Evolutionary conservation across 768 basidiomycete genomes (phyloP), one percentile per base, ranked within the genome.

Genomic region (Boletus rex-veris): DNA sequence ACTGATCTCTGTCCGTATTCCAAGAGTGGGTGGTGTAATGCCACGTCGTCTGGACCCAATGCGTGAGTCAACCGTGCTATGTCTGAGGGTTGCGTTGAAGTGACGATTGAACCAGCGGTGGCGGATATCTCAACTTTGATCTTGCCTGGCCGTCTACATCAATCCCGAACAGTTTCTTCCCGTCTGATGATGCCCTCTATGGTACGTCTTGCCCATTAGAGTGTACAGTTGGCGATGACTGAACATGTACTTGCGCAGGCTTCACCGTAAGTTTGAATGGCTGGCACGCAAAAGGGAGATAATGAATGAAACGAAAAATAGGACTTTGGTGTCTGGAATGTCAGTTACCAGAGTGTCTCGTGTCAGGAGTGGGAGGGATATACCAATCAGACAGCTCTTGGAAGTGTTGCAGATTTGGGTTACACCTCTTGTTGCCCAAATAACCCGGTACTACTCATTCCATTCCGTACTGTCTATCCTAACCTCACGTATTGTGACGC

Each of bases 281-380:
- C 19, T 9, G 43, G 15, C 19, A 3, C 19, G 5, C 26, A 24
- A 33, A 8, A 30, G 11, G 30, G 35, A 36, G 10, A 37, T 58
- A 11, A 15, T 35, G 45, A 40, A 24, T 4, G 11, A 36, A 40
- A 45, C 38, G 14, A 44, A 39, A 39, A 50, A 52, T 41, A 88
- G 86, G 91, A 92, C 63, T 92, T 92, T 73, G 89, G 91, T 46
- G 82, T 92, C 18, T 93, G 91, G 90, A 90, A 91, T 61, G 74
- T 90, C 62, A 83, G 77, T 16, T 92, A 92, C 65, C 70, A 82
- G 60, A 75, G 71, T 28, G 82, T 91, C 10, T 70, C 82, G 30
- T 92, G 90, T 62, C 52, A 78, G 3, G 67, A 79, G 48, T 92
- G 90, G 91, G 69, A 74, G 35, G 91, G 91, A 9, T 77, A 73